Percentiles rank a stretch among this genome's conserved stretches.
These are phyloP conservation scores for Nitzschia sp. DNA, from an alignment of 108 stramenopile species.

Conservation along the genomic window DNA sequence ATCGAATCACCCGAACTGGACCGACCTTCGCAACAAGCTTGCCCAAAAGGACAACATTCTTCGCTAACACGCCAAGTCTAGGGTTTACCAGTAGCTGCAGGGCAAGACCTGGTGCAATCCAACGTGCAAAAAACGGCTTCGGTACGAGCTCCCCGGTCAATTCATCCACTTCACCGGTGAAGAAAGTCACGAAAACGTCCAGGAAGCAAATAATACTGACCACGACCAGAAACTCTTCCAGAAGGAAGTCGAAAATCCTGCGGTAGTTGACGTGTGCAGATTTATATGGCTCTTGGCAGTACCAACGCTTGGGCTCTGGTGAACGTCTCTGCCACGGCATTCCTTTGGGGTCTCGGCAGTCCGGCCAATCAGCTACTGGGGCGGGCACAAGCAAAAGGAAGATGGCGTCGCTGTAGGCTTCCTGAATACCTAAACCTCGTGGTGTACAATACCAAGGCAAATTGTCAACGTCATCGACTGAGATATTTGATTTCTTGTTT, in stretches of 20 bases:
- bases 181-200: conserved; percentile 83
- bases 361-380: conserved; percentile 29
- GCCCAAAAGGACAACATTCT: conserved; percentile 10
- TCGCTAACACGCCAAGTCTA: conserved; percentile 50
- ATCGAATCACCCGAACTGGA: conserved; percentile 53
- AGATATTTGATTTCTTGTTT: neutral
- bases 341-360: conserved; percentile 14
- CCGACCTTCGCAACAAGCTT: conserved; percentile 35
- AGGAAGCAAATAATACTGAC: conserved; percentile 60
- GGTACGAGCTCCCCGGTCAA: conserved; percentile 58
- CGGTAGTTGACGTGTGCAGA: conserved; percentile 29
- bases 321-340: neutral
- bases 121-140: conserved; percentile 63
- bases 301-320: conserved; percentile 33
- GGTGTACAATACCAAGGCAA: conserved; percentile 42
- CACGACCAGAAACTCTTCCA: conserved; percentile 48
- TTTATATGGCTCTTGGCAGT: conserved; percentile 35
- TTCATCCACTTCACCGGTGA: conserved; percentile 70
- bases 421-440: conserved; percentile 28
- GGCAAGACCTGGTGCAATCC: conserved; percentile 70
- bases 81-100: conserved; percentile 81
- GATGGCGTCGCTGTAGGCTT: conserved; percentile 20
- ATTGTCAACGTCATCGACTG: neutral
- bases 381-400: conserved; percentile 23
- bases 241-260: conserved; percentile 33